These are phyloP conservation scores for Daldinia caldariorum DNA, from an alignment of 495 filamentous ascomycete genomes.

Conservation along the genomic window DNA sequence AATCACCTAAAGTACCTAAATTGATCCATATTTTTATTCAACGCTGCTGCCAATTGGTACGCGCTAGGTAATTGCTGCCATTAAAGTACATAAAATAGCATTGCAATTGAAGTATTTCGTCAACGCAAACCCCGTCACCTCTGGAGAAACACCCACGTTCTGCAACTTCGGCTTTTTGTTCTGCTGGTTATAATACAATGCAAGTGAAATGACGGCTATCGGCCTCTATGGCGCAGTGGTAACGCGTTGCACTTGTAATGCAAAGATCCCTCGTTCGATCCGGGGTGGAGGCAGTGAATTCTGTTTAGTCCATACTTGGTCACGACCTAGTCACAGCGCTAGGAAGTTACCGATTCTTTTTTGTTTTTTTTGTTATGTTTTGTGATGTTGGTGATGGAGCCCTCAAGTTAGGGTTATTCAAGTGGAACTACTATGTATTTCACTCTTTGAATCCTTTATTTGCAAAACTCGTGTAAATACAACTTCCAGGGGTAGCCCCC, in stretches of 20 bases:
- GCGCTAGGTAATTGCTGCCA: too few relatives aligned
- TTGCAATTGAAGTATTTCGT: not conserved
- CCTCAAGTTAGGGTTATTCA: slow-evolving; percentile 6
- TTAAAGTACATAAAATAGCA: too few relatives aligned
- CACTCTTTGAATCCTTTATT: not conserved
- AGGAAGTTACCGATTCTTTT: slow-evolving; percentile 21
- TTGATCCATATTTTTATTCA: not conserved
- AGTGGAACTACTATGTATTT: not conserved
- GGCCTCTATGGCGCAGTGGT: slow-evolving; percentile 46
- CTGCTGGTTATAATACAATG: not conserved
- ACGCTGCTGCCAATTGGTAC: not conserved
- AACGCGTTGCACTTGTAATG: slow-evolving; percentile 48
- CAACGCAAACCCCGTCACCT: not conserved
- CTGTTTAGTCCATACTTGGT: slow-evolving; percentile 15
- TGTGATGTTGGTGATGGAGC: not conserved
- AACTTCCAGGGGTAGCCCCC: not conserved
- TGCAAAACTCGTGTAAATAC: not conserved
- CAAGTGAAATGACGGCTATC: not conserved
- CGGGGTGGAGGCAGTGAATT: slow-evolving; percentile 40
- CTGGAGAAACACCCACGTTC: not conserved
- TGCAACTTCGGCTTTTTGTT: not conserved
- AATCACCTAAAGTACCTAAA: not conserved
- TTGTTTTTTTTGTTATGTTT: not conserved
- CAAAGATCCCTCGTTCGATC: slow-evolving; percentile 47
- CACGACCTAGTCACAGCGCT: slow-evolving; percentile 28